Percentiles rank a stretch among this genome's conserved stretches.
Evolutionary conservation across 495 filamentous ascomycete genomes (phyloP).

Genomic region (Podospora comata): DNA sequence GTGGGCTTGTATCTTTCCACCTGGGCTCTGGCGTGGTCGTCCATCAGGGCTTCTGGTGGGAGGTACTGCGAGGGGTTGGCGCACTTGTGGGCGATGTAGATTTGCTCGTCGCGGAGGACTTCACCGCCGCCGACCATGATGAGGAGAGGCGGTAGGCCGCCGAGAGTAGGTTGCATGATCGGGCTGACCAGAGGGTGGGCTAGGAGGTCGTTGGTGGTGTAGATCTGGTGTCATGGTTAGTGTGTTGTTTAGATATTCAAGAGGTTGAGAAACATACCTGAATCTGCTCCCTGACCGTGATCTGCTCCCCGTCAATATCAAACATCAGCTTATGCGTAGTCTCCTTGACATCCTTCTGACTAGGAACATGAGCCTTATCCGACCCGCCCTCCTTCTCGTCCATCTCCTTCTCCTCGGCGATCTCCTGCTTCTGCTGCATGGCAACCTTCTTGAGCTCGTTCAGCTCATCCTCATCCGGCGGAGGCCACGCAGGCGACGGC

Average conservation of each 20-base stretch:
- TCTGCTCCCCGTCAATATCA: slow-evolving; percentile 62
- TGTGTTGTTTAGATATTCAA: not conserved
- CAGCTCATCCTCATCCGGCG: slow-evolving; percentile 71
- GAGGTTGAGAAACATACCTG: slow-evolving; percentile 45
- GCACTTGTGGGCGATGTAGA: slow-evolving; percentile 92
- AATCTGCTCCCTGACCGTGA: slow-evolving; percentile 85
- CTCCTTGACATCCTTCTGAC: slow-evolving; percentile 33
- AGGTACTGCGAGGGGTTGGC: slow-evolving; percentile 73
- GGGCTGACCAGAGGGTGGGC: slow-evolving; percentile 89
- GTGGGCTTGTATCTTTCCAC: slow-evolving; percentile 71
- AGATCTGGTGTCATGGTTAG: slow-evolving; percentile 54
- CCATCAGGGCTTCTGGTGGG: slow-evolving; percentile 61
- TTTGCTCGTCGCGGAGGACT: slow-evolving; percentile 85
- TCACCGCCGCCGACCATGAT: slow-evolving; percentile 86
- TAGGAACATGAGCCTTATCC: slow-evolving; percentile 19
- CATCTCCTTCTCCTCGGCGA: slow-evolving; percentile 23
- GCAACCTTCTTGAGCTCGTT: slow-evolving; percentile 41
- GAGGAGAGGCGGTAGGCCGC: slow-evolving; percentile 81
- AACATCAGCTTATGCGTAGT: slow-evolving; percentile 54
- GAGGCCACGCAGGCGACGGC: slow-evolving; percentile 86
- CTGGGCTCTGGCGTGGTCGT: slow-evolving; percentile 58
- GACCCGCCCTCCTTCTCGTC: slow-evolving; percentile 9
- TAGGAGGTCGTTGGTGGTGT: slow-evolving; percentile 82
- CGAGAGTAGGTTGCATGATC: slow-evolving; percentile 76
- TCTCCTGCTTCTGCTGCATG: slow-evolving; percentile 24